These are phyloP conservation scores for Candida verbasci DNA, from an alignment of 805 yeast genomes.

Conservation along the genomic window DNA sequence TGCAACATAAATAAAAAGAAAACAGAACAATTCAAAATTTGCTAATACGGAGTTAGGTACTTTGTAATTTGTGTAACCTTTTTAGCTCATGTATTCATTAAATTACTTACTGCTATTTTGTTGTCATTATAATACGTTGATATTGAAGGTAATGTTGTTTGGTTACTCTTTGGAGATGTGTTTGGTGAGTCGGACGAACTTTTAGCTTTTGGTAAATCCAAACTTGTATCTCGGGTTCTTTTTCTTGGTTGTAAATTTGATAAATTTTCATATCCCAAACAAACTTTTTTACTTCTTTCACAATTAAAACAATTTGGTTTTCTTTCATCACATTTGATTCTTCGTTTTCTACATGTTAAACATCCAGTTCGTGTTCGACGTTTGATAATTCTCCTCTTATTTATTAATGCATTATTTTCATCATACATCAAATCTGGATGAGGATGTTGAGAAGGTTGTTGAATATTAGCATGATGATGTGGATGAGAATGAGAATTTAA, in stretches of 20 bases:
- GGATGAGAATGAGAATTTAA: too few species aligned
- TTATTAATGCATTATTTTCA: conserved; percentile 27
- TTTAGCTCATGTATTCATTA: too few species aligned
- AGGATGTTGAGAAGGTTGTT: conserved; percentile 3
- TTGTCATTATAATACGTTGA: neutral
- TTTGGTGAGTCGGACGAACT: neutral
- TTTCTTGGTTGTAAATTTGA: conserved; percentile 10
- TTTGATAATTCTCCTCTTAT: conserved; percentile 44
- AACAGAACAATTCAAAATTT: too few species aligned
- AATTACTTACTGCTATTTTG: too few species aligned
- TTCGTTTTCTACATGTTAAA: conserved; percentile 63
- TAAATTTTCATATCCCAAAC: conserved; percentile 57
- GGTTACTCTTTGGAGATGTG: neutral
- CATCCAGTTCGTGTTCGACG: conserved; percentile 74
- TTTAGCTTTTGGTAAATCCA: conserved; percentile 5
- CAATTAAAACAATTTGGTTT: conserved; percentile 69
- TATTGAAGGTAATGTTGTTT: neutral
- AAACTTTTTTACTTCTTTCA: conserved; percentile 57
- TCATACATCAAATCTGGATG: conserved; percentile 10
- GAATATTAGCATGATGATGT: too few species aligned
- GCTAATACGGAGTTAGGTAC: too few species aligned
- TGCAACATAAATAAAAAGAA: too few species aligned
- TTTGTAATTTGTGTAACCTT: neutral
- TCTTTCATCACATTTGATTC: conserved; percentile 73
- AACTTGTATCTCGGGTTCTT: conserved; percentile 9